Evolutionary conservation across 805 yeast genomes (phyloP).

Genomic region (Ogataea neopini): DNA sequence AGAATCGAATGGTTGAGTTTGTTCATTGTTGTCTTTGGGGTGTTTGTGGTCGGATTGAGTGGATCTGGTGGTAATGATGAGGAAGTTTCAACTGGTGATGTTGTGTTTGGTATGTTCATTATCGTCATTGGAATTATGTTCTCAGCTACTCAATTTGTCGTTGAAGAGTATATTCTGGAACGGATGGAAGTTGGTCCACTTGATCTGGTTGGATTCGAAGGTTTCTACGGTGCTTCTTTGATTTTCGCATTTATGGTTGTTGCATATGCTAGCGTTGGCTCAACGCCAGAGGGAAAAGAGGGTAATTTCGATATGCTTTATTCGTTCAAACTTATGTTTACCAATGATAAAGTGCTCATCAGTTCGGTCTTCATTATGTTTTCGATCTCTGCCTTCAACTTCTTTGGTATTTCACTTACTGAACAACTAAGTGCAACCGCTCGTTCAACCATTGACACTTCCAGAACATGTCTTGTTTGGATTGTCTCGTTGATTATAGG

Average conservation of each 20-base stretch:
- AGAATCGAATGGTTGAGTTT: conserved; percentile 69
- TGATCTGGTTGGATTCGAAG: conserved; percentile 72
- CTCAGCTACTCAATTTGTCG: conserved; percentile 75
- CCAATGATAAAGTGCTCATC: conserved; percentile 43
- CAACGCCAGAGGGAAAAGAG: conserved; percentile 38
- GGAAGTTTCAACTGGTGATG: conserved; percentile 22
- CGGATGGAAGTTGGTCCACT: conserved; percentile 58
- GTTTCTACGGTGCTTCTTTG: conserved; percentile 58
- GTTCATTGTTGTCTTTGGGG: conserved; percentile 64
- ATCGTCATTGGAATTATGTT: conserved; percentile 64
- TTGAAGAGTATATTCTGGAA: conserved; percentile 67
- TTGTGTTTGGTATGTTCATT: conserved; percentile 56
- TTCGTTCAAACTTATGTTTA: conserved; percentile 50
- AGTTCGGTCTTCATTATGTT: conserved; percentile 68
- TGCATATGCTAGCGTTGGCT: conserved; percentile 44
- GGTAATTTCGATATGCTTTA: conserved; percentile 59
- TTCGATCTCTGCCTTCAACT: conserved; percentile 71
- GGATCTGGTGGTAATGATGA: conserved; percentile 43
- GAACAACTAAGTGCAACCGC: conserved; percentile 69
- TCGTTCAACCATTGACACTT: conserved; percentile 76
- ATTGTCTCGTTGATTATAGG: conserved; percentile 64
- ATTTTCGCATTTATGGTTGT: conserved; percentile 47
- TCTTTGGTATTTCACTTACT: conserved; percentile 71
- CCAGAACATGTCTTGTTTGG: conserved; percentile 78
- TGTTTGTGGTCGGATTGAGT: conserved; percentile 70